Evolutionary conservation across 768 basidiomycete species (phyloP), one percentile per base, ranked within the genome.

Genomic region (Russula foetens): DNA sequence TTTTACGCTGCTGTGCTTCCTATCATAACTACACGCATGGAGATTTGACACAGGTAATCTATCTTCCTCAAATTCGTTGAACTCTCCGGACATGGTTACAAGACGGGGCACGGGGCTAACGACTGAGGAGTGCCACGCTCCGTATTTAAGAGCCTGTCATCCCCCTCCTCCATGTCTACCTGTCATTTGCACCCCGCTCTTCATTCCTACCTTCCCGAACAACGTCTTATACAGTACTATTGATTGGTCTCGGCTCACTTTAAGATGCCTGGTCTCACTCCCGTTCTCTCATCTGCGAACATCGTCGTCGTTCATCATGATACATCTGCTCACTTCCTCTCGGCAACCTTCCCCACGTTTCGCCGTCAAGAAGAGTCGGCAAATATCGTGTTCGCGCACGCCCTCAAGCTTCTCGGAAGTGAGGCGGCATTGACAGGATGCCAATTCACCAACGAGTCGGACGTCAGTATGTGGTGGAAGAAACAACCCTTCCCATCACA

Each of bases 361-460:
- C 71, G 70, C 38, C 69, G 67, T 29, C 71, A 81, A 48, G 81
- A 83, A 65, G 73, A 71, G 26, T 78, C 79, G 2, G 72, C 80
- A 23, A 83, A 83, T 59, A 77, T 82, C 52, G 76, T 84, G 50
- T 69, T 82, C 2, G 80, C 78, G 1, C 78, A 79, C 52, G 81
- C 83, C 0, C 72, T 78, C 52, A 77, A 77, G 63, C 70, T 73
- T 48, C 66, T 77, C 56, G 70, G 69, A 33, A 69, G 70, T 26
- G 77, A 79, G 56, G 71, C 67, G 11, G 75, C 71, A 17, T 62
- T 75, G 45, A 75, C 74, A 26, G 73, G 71, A 5, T 73, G 68
- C 62, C 71, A 71, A 53, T 78, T 76, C 63, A 68, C 67, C 48
- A 65, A 67, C 23, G 69, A 74, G 45, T 58, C 67, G 35, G 76